Evolutionary conservation across 805 yeast genomes (phyloP).

Genomic region (Ogataea haglerorum): DNA sequence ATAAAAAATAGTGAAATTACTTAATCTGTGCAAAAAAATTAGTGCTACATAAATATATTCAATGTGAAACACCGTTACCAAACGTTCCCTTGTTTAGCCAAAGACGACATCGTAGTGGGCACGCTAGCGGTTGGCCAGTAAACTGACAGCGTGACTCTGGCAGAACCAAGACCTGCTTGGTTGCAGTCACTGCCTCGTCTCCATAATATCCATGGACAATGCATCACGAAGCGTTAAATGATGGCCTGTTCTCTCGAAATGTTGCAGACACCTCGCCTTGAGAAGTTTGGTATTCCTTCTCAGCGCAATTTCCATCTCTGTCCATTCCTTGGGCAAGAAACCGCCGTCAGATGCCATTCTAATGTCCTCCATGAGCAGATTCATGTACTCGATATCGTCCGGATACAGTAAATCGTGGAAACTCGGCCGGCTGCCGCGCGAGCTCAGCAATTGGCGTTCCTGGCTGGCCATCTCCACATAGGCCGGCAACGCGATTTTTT

Average conservation of each 20-base stretch:
- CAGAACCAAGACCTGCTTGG: no score
- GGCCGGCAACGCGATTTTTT: slow-evolving; percentile 49
- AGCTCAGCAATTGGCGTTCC: slow-evolving; percentile 36
- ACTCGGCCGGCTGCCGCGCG: slow-evolving; percentile 40
- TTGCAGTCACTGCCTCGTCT: background rate
- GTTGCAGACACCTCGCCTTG: slow-evolving; percentile 42
- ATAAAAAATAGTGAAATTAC: background rate
- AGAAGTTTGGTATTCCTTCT: slow-evolving; percentile 42
- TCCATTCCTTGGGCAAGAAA: slow-evolving; percentile 52
- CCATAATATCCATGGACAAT: background rate
- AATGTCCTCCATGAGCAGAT: slow-evolving; percentile 36
- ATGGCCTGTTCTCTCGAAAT: background rate
- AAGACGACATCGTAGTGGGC: no score
- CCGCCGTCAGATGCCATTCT: slow-evolving; percentile 34
- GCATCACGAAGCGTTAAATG: background rate
- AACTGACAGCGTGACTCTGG: no score
- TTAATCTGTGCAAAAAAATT: no score
- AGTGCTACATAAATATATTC: no score
- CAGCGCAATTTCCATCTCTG: slow-evolving; percentile 39
- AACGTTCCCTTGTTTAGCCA: slow-evolving; percentile 22
- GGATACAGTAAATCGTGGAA: slow-evolving; percentile 55
- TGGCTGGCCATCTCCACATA: slow-evolving; percentile 43
- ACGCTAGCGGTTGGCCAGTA: no score
- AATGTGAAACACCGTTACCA: slow-evolving; percentile 7
- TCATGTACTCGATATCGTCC: slow-evolving; percentile 52